Base-by-base conservation (phyloP, 805 yeast genomes). In the Cyberlindnera amylophila region DNA sequence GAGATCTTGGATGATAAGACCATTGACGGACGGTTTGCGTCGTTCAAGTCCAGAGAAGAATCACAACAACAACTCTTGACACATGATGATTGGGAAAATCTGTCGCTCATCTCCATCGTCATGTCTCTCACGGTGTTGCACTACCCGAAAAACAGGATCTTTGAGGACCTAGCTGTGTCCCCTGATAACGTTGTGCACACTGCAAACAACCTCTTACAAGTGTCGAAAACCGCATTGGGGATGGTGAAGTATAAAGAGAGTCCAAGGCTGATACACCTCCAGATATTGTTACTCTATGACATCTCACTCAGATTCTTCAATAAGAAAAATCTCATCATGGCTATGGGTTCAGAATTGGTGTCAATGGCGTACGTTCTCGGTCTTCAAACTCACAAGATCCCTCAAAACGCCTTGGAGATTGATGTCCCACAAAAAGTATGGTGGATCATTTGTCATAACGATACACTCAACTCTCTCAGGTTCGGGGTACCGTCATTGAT, bases 391-490 rank as follows among this genome's bases (percentile, higher is more conserved):
- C 42, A 43, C 19, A 43, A 45, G 27, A 51, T 47, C 7, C 55
- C 57, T 2, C 47, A 52, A 28, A 51, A 51, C 21, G 34, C 50
- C 1, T 29, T 51, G 17, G 58, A 54, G 15, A 17, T 45, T 15
- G 55, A 53, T 24, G 29, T 38, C 2, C 33, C 51, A 5, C 50
- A 50, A 12, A 45, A 39, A 30, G 32, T 51, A 1, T 54, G 58
- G 58, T 54, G 58, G 58, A 38, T 48, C 24, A 41, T 54, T 3
- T 49, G 55, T 26, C 52, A 46, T 28, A 43, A 49, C 27, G 58
- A 54, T 28, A 45, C 49, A 3, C 21, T 51, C 27, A 51, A 49
- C 24, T 48, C 58, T 5, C 24, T 53, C 9, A 47, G 39, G 27
- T 47, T 43, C 18, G 36, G 46, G 1, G 34, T 42, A 1, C 57